Percentiles rank a stretch among this genome's conserved stretches.
Evolutionary conservation across 2,329 filamentous ascomycete species (phyloP).

Genomic region (Aspergillus sergii): DNA sequence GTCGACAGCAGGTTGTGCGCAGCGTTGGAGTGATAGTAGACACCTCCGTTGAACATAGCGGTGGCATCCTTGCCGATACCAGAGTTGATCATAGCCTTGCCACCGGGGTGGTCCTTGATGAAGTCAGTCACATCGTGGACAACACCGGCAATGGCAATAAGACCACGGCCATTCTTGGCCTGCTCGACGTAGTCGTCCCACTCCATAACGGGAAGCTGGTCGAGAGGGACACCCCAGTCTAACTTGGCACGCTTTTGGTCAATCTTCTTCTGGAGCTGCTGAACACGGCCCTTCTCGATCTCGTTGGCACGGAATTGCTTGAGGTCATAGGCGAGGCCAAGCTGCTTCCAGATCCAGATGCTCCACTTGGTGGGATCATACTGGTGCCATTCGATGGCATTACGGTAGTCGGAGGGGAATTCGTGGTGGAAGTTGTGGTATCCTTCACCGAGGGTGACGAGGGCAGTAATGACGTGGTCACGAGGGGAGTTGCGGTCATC

Average conservation of each 20-base stretch:
- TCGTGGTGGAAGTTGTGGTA: slow-evolving; percentile 98
- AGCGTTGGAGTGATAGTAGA: slow-evolving; percentile 87
- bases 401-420: slow-evolving; percentile 90
- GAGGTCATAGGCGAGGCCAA: slow-evolving; percentile 81
- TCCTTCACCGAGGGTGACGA: slow-evolving; percentile 83
- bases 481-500: slow-evolving; percentile 90
- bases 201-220: slow-evolving; percentile 80
- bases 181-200: slow-evolving; percentile 85
- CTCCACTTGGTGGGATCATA: slow-evolving; percentile 91
- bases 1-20: slow-evolving; percentile 86
- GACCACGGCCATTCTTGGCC: slow-evolving; percentile 74
- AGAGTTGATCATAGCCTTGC: slow-evolving; percentile 80
- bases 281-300: slow-evolving; percentile 87
- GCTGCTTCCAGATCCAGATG: slow-evolving; percentile 81
- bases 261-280: slow-evolving; percentile 90
- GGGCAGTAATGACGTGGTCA: slow-evolving; percentile 82
- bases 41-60: slow-evolving; percentile 88
- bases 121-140: slow-evolving; percentile 84
- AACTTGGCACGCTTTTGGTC: slow-evolving; percentile 81
- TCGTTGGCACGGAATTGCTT: slow-evolving; percentile 92
- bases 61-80: slow-evolving; percentile 86
- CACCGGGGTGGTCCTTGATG: slow-evolving; percentile 88
- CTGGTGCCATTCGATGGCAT: slow-evolving; percentile 87
- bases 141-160: slow-evolving; percentile 78
- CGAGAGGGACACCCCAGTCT: slow-evolving; percentile 84